These are phyloP conservation scores for Podaxis sp. DNA, from an alignment of 768 basidiomycete species.

Conservation along the genomic window DNA sequence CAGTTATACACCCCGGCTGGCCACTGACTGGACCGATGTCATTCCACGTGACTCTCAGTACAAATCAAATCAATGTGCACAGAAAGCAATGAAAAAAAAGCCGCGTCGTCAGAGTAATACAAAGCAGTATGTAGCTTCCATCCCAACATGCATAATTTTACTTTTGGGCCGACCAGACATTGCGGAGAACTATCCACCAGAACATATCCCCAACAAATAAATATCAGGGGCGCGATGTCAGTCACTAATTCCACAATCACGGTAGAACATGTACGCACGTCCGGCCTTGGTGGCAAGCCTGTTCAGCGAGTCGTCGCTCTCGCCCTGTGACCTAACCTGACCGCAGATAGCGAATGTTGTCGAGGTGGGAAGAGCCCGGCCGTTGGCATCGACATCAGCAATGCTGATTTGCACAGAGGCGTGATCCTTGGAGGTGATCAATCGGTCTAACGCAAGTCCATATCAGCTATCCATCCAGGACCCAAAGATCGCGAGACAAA, in stretches of 20 bases:
- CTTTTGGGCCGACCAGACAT: constrained; percentile 96
- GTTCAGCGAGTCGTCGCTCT: constrained; percentile 96
- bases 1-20: too few relatives aligned
- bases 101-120: constrained; percentile 4
- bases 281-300: constrained; percentile 93
- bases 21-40: neutral
- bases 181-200: constrained; percentile 78
- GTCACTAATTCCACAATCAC: neutral
- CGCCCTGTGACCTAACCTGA: constrained; percentile 90
- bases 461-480: constrained; percentile 2
- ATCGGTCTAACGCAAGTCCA: constrained; percentile 61
- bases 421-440: constrained; percentile 99
- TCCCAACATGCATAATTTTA: constrained; percentile 37
- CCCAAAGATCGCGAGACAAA: neutral
- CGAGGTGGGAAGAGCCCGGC: constrained; percentile 72
- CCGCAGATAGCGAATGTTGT: constrained; percentile 96
- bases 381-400: constrained; percentile 89
- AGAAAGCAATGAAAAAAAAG: neutral
- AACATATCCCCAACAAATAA: neutral
- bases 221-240: neutral
- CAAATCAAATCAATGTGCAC: neutral
- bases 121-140: constrained; percentile 11
- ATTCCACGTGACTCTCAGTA: constrained; percentile 11
- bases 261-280: constrained; percentile 54
- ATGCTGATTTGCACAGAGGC: constrained; percentile 97